Conservation (phyloP, 495 filamentous ascomycete genomes). For the Xylaria cubensis region DNA sequence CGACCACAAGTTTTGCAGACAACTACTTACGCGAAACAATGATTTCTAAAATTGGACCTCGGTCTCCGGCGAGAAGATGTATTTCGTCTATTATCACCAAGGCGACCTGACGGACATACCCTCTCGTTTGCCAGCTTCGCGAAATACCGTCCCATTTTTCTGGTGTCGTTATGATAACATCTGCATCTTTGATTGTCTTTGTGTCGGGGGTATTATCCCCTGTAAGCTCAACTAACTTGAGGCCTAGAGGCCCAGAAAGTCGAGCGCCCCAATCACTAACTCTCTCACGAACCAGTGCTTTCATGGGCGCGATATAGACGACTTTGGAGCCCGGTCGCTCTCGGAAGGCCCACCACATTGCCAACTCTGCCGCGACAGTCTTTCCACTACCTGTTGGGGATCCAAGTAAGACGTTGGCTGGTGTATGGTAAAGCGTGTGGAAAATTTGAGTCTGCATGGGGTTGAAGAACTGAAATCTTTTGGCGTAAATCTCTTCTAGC, state of each 20-base stretch:
- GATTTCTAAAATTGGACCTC: slow-evolving; percentile 97
- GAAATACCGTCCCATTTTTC: slow-evolving; percentile 99
- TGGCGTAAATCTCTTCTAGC: slow-evolving; percentile 85
- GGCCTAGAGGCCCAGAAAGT: slow-evolving; percentile 80
- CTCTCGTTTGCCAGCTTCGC: slow-evolving; percentile 95
- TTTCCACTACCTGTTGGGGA: slow-evolving; percentile 98
- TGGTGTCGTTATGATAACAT: slow-evolving; percentile 98
- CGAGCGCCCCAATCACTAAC: slow-evolving; percentile 93
- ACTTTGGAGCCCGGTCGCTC: slow-evolving; percentile 96
- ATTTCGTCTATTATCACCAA: slow-evolving; percentile 99
- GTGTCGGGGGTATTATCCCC: slow-evolving; percentile 99
- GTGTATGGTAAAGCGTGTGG: slow-evolving; percentile 90
- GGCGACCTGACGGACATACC: slow-evolving; percentile 93
- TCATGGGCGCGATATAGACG: slow-evolving; percentile 99
- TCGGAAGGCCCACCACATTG: slow-evolving; percentile 99
- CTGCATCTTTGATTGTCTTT: slow-evolving; percentile 88
- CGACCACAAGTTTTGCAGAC: background rate
- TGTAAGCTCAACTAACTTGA: slow-evolving; percentile 94
- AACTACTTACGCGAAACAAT: slow-evolving; percentile 78
- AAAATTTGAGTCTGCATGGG: slow-evolving; percentile 99
- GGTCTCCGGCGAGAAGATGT: slow-evolving; percentile 91
- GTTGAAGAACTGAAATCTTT: slow-evolving; percentile 95
- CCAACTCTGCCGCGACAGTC: slow-evolving; percentile 91
- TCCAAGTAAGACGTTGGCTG: slow-evolving; percentile 91
- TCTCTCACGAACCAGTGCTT: slow-evolving; percentile 94